These are phyloP conservation scores for Phytophthora citrophthora DNA, from an alignment of 352 stramenopile species.

Conservation along the genomic window DNA sequence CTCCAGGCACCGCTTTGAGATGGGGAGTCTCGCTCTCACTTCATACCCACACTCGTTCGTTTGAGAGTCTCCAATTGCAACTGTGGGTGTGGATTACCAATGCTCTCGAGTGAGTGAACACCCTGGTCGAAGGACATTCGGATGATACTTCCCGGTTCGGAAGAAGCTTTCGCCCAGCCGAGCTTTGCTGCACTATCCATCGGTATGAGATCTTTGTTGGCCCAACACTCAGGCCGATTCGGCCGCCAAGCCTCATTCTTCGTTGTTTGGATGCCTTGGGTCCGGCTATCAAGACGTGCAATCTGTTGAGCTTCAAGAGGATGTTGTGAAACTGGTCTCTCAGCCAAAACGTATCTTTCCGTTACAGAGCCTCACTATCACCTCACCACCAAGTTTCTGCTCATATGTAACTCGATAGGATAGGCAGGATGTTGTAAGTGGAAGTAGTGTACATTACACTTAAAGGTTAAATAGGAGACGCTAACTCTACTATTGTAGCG, in stretches of 20 bases:
- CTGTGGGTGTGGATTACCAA: no score
- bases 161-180: constrained; percentile 11
- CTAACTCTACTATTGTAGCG: constrained; percentile 25
- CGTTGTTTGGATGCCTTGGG: constrained; percentile 1
- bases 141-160: constrained; percentile 20
- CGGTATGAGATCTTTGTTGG: background rate
- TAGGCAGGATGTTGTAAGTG: constrained; percentile 1
- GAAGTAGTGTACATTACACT: constrained; percentile 29
- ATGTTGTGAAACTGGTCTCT: constrained; percentile 9
- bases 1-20: constrained; percentile 6
- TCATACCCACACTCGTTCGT: no score
- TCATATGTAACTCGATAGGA: background rate
- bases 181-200: constrained; percentile 15
- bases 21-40: constrained; percentile 11
- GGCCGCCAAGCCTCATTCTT: background rate
- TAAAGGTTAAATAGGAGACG: constrained; percentile 37
- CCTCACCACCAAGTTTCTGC: background rate
- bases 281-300: background rate
- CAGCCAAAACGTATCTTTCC: constrained; percentile 1
- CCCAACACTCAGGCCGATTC: constrained; percentile 3
- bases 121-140: constrained; percentile 12
- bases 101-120: background rate
- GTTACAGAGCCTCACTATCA: no score
- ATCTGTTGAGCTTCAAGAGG: constrained; percentile 13
- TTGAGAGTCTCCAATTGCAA: no score